Percentiles rank a stretch among this genome's conserved stretches.
phyloP scores from a whole-genome alignment of 176 grass and related monocot species.

The Miscanthus lutarioriparius region DNA sequence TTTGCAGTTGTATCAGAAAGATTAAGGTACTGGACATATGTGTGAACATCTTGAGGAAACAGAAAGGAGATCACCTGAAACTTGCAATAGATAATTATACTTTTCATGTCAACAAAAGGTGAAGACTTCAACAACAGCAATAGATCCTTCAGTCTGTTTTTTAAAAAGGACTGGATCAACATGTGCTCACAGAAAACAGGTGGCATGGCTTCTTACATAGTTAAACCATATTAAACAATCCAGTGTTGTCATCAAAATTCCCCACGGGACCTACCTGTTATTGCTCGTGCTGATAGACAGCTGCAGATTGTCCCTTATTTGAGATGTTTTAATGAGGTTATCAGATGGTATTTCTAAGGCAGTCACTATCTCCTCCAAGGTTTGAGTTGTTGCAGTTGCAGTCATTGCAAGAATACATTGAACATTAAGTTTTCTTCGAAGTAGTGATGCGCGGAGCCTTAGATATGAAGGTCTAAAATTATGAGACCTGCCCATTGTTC shows the following conservation, averaged over 20 bases:
- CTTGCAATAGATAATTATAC: conserved; percentile 97
- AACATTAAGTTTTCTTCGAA: conserved; percentile 72
- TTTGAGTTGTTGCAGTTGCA: conserved; percentile 87
- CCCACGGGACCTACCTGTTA: conserved; percentile 55
- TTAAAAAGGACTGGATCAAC: conserved; percentile 13
- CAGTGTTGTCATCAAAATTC: not conserved
- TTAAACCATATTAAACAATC: not conserved
- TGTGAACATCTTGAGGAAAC: conserved; percentile 24
- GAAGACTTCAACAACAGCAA: conserved; percentile 75
- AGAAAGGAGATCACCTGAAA: conserved; percentile 76
- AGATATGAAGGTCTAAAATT: conserved; percentile 99
- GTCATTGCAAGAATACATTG: conserved; percentile 98
- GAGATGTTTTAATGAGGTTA: conserved; percentile 70
- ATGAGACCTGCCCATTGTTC: conserved; percentile 75
- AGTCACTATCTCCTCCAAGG: conserved; percentile 72
- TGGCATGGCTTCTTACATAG: conserved; percentile 19
- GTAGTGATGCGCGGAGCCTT: conserved; percentile 78
- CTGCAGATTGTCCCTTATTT: conserved; percentile 82
- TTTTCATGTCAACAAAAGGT: conserved; percentile 75
- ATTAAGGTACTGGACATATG: conserved; percentile 18
- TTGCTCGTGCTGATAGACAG: conserved; percentile 63
- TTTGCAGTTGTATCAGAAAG: conserved; percentile 5
- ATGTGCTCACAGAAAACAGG: not conserved
- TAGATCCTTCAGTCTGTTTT: conserved; percentile 78
- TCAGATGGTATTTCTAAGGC: conserved; percentile 74